phyloP scores from a whole-genome alignment of 495 filamentous ascomycete species.

The Xylaria castorea region DNA sequence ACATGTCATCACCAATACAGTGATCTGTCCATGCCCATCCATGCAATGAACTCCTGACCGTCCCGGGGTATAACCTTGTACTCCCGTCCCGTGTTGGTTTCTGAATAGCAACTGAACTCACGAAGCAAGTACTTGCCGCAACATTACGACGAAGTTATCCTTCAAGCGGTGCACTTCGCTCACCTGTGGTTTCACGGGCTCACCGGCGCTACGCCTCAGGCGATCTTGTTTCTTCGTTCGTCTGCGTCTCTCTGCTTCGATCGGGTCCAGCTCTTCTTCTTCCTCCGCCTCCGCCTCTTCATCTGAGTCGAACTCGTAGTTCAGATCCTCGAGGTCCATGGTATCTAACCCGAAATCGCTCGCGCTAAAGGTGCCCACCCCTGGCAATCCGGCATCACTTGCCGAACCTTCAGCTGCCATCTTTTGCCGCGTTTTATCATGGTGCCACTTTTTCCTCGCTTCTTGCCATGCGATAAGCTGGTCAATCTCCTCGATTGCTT shows the following conservation, averaged over 20 bases:
- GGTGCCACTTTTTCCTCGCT: constrained; percentile 93
- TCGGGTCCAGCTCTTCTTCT: constrained; percentile 82
- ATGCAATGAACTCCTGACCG: neutral
- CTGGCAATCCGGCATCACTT: constrained; percentile 50
- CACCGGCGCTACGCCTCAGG: constrained; percentile 82
- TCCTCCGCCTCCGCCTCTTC: constrained; percentile 74
- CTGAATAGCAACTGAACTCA: constrained; percentile 41
- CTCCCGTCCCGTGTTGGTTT: neutral
- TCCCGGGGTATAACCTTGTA: neutral
- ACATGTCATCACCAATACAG: neutral
- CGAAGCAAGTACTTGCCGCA: constrained; percentile 85
- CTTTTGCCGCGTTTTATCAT: constrained; percentile 97
- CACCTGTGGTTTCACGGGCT: constrained; percentile 84
- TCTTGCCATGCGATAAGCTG: constrained; percentile 90
- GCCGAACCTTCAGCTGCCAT: constrained; percentile 85
- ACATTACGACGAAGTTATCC: constrained; percentile 80
- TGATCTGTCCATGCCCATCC: neutral
- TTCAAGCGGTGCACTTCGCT: constrained; percentile 78
- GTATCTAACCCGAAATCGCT: constrained; percentile 90
- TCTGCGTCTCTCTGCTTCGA: constrained; percentile 80
- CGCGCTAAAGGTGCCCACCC: constrained; percentile 64
- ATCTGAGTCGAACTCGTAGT: constrained; percentile 74
- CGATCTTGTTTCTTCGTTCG: constrained; percentile 77
- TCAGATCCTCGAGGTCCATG: constrained; percentile 85
- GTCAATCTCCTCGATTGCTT: constrained; percentile 83